phyloP scores from a whole-genome alignment of 257 asterid species.

The Solanum verrucosum region DNA sequence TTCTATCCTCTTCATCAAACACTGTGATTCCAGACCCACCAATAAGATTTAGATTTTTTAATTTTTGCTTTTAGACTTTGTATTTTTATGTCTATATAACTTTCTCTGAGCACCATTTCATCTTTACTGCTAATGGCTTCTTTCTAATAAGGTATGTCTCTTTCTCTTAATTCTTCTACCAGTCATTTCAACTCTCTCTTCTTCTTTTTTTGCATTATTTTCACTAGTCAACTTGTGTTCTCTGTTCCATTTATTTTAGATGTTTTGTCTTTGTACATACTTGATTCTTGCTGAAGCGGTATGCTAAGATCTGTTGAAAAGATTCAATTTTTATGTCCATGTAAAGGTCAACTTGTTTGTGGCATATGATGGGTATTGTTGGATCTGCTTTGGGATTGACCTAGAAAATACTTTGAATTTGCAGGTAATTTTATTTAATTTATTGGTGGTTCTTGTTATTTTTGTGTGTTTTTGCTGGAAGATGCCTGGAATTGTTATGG shows the following conservation, averaged over 20 bases:
- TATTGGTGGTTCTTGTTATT: conserved; percentile 11
- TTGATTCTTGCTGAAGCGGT: conserved; percentile 9
- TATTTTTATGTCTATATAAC: conserved; percentile 4
- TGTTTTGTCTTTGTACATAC: not conserved
- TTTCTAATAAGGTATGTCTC: conserved; percentile 16
- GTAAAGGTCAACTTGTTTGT: not conserved
- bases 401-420: not conserved
- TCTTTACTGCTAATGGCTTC: conserved; percentile 11
- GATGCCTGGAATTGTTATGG: conserved; percentile 74
- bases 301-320: conserved; percentile 28
- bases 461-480: conserved; percentile 7
- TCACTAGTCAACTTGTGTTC: not conserved
- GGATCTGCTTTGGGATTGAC: conserved; percentile 1
- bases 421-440: conserved; percentile 25
- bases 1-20: conserved; percentile 1
- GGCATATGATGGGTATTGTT: not conserved
- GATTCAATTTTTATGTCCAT: not conserved
- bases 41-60: conserved; percentile 11
- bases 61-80: not conserved
- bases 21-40: conserved; percentile 30
- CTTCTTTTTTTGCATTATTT: no score
- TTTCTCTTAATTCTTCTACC: not conserved
- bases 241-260: not conserved
- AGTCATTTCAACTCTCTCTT: not conserved
- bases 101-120: not conserved